Percentiles rank a stretch among this genome's conserved stretches.
Evolutionary conservation across 306 rosid species (phyloP).

Genomic region (Hippophae rhamnoides): DNA sequence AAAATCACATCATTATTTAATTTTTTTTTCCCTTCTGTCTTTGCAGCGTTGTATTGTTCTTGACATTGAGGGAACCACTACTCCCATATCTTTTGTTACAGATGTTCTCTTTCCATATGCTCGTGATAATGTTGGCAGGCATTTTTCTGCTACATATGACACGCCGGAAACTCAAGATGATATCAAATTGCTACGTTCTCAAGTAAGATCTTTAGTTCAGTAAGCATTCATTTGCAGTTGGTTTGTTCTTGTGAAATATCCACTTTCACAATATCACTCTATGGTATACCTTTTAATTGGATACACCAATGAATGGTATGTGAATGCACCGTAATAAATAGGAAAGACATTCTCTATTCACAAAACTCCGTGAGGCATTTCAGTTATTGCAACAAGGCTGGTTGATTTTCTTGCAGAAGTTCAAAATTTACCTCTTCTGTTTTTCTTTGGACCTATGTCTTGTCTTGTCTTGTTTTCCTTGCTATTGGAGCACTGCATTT

Average conservation of each 20-base stretch:
- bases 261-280: too few relatives aligned
- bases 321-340: too few relatives aligned
- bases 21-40: not conserved
- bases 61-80: slow-evolving; percentile 97
- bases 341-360: too few relatives aligned
- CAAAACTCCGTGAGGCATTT: too few relatives aligned
- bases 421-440: too few relatives aligned
- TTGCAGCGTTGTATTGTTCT: slow-evolving; percentile 83
- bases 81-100: slow-evolving; percentile 89
- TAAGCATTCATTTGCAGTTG: not conserved
- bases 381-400: too few relatives aligned
- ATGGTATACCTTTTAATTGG: too few relatives aligned
- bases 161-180: slow-evolving; percentile 67
- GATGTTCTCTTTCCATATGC: slow-evolving; percentile 97
- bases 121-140: slow-evolving; percentile 73
- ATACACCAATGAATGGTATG: too few relatives aligned
- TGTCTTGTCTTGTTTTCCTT: too few relatives aligned
- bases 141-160: slow-evolving; percentile 66
- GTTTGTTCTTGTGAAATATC: slow-evolving; percentile 19
- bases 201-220: slow-evolving; percentile 39
- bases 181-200: slow-evolving; percentile 58
- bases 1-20: slow-evolving; percentile 1
- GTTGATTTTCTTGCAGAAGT: too few relatives aligned
- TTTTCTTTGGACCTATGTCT: too few relatives aligned
- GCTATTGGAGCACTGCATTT: too few relatives aligned